A percentile compares a stretch with the other conserved stretches of the same genome.
phyloP scores from a whole-genome alignment of 148 eudicot genomes.

The Diospyros kaki region DNA sequence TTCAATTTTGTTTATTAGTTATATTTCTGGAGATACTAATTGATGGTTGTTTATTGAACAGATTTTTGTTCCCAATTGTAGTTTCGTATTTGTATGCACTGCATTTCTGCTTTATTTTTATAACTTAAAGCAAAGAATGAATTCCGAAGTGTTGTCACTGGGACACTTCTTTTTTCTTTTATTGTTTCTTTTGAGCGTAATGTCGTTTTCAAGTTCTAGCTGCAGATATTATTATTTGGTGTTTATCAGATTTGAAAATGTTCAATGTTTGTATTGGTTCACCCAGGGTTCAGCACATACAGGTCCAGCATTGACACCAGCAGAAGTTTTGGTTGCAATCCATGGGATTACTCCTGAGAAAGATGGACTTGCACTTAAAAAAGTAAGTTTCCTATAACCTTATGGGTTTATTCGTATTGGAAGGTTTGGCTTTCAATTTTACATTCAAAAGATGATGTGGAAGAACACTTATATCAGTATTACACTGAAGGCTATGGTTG shows the following conservation, averaged over 20 bases:
- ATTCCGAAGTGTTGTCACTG: background rate
- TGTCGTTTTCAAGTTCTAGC: background rate
- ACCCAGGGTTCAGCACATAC: constrained; percentile 91
- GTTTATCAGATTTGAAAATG: background rate
- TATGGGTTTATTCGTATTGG: background rate
- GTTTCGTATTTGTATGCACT: background rate
- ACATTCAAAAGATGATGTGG: background rate
- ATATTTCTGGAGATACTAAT: background rate
- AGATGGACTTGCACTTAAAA: constrained; percentile 84
- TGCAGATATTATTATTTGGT: constrained; percentile 1
- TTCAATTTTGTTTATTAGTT: background rate
- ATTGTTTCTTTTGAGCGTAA: background rate
- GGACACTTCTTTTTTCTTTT: background rate
- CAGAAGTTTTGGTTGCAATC: constrained; percentile 95
- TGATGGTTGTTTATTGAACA: constrained; percentile 2
- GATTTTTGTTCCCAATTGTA: background rate
- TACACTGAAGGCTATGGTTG: background rate
- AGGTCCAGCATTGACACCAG: constrained; percentile 97
- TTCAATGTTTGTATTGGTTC: background rate
- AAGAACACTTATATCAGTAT: background rate
- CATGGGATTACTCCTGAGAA: constrained; percentile 90
- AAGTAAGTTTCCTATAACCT: constrained; percentile 36
- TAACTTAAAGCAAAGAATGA: background rate
- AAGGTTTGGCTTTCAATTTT: constrained; percentile 4
- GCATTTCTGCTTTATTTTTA: background rate